A percentile compares a stretch with the other conserved stretches of the same genome.
Evolutionary conservation across 2,329 filamentous ascomycete species (phyloP).

Genomic region (Colletotrichum sp.): DNA sequence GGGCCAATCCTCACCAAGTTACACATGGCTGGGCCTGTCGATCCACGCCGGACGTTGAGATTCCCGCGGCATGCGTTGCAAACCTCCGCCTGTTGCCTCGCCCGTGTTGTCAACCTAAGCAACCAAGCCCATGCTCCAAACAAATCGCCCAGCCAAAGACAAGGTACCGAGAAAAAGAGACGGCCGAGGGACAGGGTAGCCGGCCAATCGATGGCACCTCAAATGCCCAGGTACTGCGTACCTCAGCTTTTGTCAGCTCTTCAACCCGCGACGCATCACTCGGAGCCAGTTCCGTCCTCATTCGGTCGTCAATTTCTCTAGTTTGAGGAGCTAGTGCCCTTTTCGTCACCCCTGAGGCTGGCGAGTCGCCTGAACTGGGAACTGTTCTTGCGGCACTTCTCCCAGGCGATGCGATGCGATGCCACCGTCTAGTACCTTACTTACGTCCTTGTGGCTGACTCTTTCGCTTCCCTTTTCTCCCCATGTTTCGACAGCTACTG

Average conservation of each 20-base stretch:
- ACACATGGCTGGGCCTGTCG: conserved; percentile 1
- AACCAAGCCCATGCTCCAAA: background rate
- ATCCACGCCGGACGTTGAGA: background rate
- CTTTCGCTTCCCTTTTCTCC: background rate
- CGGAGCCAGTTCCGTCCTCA: conserved; percentile 19
- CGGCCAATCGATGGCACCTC: background rate
- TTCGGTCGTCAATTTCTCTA: conserved; percentile 8
- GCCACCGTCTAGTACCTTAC: background rate
- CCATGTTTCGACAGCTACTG: background rate
- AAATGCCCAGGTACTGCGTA: background rate
- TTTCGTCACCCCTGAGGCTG: conserved; percentile 15
- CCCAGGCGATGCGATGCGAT: background rate
- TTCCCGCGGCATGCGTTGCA: background rate
- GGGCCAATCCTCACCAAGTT: background rate
- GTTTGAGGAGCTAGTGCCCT: background rate
- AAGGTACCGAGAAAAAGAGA: background rate
- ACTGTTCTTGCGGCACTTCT: conserved; percentile 5
- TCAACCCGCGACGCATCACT: background rate
- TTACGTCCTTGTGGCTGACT: conserved; percentile 9
- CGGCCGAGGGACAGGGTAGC: background rate
- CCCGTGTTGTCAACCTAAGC: background rate
- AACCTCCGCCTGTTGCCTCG: background rate
- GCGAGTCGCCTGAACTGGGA: conserved; percentile 12
- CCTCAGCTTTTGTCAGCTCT: conserved; percentile 7
- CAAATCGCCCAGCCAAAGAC: background rate